phyloP scores from a whole-genome alignment of 371 early-diverging fungal species.

The Mortierella sp. region DNA sequence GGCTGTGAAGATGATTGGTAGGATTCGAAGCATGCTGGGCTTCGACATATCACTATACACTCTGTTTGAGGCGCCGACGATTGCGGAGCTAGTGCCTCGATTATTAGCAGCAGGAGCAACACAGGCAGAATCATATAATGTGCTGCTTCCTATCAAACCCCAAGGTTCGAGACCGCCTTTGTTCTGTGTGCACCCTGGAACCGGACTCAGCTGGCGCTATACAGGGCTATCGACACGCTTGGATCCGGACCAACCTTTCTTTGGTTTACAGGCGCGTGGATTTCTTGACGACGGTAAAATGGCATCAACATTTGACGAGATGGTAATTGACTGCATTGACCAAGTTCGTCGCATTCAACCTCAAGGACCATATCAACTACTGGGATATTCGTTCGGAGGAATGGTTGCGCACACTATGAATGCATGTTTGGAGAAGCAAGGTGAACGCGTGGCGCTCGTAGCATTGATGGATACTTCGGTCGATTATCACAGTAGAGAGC shows the following conservation, averaged over 20 bases:
- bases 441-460: conserved; percentile 1
- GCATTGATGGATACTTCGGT: conserved; percentile 6
- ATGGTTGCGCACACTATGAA: conserved; percentile 10
- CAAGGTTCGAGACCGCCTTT: conserved; percentile 7
- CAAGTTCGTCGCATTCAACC: conserved; percentile 26
- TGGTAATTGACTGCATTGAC: conserved; percentile 12
- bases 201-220: conserved; percentile 19
- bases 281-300: conserved; percentile 1
- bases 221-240: conserved; percentile 3
- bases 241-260: conserved; percentile 18
- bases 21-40: background rate
- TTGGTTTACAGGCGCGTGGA: conserved; percentile 25
- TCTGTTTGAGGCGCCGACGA: conserved; percentile 1
- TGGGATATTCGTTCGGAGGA: conserved; percentile 19
- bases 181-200: conserved; percentile 19
- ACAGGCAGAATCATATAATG: background rate
- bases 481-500: conserved; percentile 3
- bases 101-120: background rate
- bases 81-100: conserved; percentile 2
- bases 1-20: background rate
- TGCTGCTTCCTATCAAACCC: conserved; percentile 7
- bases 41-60: background rate
- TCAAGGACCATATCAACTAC: conserved; percentile 15
- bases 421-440: background rate
- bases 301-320: conserved; percentile 11